Base-by-base conservation (phyloP, 1,139 yeast genomes). In the Yamadazyma pseudoaaseri region DNA sequence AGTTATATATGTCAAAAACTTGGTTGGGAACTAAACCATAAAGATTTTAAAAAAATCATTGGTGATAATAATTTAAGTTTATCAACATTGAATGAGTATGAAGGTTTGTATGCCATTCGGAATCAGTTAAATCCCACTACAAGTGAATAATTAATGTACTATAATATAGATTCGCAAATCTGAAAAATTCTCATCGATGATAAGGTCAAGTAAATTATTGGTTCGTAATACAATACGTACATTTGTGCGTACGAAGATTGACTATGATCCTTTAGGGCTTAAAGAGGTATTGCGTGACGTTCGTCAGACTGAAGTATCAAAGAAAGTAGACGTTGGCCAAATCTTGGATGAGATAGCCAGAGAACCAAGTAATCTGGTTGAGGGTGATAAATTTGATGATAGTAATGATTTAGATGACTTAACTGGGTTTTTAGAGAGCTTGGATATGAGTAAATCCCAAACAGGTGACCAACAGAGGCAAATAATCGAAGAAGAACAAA, bases 1-100 rank as follows among this genome's bases (percentile, higher is more conserved):
- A 74, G 81, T 26, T 77, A 78, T 55, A 58, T 90, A 3, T 70
- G 82, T 37, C 68, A 71, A 25, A 61, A 68, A 41, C 62, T 87
- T 31, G 76, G 75, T 1, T 87, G 96, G 96, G 58, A 66, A 4
- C 65, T 87, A 29, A 69, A 78, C 1, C 95, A 86, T 48, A 62
- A 69, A 15, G 51, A 54, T 31, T 57, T 41, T 32, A 37, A 50
- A 11, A 35, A 33, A 7, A 52, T 59, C 4, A 31, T 48, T 22
- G 59, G 56, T 1, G 52, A 51, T 2, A 34, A 39, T n/a, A 45
- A 55, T 31, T 47, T 65, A 34, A 39, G 39, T 16, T 31, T 55
- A 6, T 34, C 34, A 2, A 31, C 48, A 17, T 44, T 57, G 7
- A 62, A 58, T 38, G 51, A 43, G 14, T 49, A 50, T 13, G 49